These are phyloP conservation scores for Naganishia albida DNA, from an alignment of 1,284 basidiomycete species.

Conservation along the genomic window DNA sequence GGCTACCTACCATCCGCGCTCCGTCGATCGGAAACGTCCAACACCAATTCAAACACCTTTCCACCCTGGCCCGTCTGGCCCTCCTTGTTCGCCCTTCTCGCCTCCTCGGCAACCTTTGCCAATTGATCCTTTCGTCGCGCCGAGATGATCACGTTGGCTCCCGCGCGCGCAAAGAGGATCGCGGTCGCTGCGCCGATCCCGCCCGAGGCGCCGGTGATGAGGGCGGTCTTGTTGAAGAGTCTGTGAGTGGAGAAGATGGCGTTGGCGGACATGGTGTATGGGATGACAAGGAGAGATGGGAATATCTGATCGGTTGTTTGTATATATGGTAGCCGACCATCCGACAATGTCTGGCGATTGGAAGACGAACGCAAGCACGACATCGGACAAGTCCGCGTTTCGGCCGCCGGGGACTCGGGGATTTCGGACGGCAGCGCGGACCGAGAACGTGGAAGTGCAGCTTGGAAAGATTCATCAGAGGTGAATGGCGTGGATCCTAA, in stretches of 20 bases:
- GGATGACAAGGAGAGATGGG: no score
- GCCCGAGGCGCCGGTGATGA: constrained; percentile 53
- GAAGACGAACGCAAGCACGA: constrained; percentile 4
- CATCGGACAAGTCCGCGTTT: constrained; percentile 1
- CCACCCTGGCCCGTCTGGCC: constrained; percentile 38
- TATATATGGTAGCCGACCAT: no score
- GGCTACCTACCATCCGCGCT: constrained; percentile 29
- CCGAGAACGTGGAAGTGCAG: constrained; percentile 1
- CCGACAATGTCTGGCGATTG: no score
- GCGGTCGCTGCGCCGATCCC: constrained; percentile 54
- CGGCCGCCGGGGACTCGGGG: constrained; percentile 3
- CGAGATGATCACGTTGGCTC: constrained; percentile 64
- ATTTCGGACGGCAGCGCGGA: neutral
- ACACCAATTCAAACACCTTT: constrained; percentile 39
- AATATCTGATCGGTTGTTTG: no score
- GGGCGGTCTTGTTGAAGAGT: constrained; percentile 43
- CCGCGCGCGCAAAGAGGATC: constrained; percentile 59
- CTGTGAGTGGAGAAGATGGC: constrained; percentile 32
- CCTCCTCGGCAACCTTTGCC: constrained; percentile 57
- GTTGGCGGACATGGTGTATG: constrained; percentile 24
- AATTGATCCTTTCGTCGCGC: constrained; percentile 61
- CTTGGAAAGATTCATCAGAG: no score
- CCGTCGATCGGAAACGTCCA: constrained; percentile 40
- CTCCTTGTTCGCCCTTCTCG: constrained; percentile 36
- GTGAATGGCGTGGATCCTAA: neutral